Evolutionary conservation across 208 protist genomes (phyloP).

Genomic region (Jaenimonas drosophilae): DNA sequence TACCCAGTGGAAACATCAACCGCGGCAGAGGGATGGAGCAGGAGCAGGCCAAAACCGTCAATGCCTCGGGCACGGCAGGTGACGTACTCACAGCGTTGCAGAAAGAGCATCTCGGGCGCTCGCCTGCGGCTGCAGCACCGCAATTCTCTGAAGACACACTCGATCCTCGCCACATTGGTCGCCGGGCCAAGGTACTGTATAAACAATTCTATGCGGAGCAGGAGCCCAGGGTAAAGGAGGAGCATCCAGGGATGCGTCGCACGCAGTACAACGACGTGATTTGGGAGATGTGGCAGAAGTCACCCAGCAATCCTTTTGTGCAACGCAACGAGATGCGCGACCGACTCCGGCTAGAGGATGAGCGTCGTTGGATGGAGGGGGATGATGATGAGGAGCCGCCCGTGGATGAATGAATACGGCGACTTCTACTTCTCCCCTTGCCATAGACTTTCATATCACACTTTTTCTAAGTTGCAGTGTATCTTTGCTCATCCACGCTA

Average conservation of each 20-base stretch:
- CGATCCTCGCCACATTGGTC: constrained; percentile 78
- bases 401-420: constrained; percentile 19
- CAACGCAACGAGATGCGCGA: constrained; percentile 57
- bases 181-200: constrained; percentile 73
- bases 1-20: constrained; percentile 48
- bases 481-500: too few species aligned
- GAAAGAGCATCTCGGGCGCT: constrained; percentile 1
- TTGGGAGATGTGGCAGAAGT: constrained; percentile 87
- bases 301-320: constrained; percentile 74
- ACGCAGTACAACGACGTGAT: constrained; percentile 86
- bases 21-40: constrained; percentile 10
- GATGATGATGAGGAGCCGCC: constrained; percentile 32
- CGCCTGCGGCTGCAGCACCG: neutral
- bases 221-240: constrained; percentile 50
- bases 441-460: too few species aligned
- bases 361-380: constrained; percentile 72
- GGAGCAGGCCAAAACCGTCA: constrained; percentile 11
- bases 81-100: constrained; percentile 38
- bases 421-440: too few species aligned
- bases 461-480: too few species aligned
- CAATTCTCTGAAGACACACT: constrained; percentile 7
- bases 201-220: constrained; percentile 74
- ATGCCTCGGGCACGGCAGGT: constrained; percentile 25
- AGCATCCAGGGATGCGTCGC: constrained; percentile 57
- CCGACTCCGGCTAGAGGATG: constrained; percentile 42